phyloP scores from a whole-genome alignment of 352 stramenopile species.

The Halophytophthora polymorphica region DNA sequence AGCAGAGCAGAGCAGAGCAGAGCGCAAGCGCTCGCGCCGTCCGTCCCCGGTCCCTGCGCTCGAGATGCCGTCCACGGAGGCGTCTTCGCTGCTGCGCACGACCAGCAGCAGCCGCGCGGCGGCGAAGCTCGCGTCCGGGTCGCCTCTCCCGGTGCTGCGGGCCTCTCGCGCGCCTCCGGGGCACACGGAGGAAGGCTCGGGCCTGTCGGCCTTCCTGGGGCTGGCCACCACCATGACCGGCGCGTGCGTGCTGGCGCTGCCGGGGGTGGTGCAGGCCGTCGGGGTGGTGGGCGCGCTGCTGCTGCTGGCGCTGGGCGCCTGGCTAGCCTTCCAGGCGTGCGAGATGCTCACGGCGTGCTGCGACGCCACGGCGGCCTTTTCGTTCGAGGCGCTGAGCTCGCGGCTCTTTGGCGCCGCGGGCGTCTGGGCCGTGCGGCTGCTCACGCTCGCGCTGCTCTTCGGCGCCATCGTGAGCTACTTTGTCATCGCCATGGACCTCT shows the following conservation, averaged over 20 bases:
- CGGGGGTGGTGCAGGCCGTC: constrained; percentile 57
- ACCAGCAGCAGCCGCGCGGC: constrained; percentile 21
- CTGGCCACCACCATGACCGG: constrained; percentile 84
- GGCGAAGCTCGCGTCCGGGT: constrained; percentile 8
- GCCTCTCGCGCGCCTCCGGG: constrained; percentile 6
- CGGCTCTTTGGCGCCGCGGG: constrained; percentile 61
- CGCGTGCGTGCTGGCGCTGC: constrained; percentile 74
- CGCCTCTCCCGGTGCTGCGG: constrained; percentile 2
- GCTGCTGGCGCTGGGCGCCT: constrained; percentile 51
- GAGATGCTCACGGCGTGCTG: constrained; percentile 69
- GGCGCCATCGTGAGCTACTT: constrained; percentile 81
- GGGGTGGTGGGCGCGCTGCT: constrained; percentile 47
- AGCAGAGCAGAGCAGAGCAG: too few species aligned
- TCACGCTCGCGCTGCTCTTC: constrained; percentile 76
- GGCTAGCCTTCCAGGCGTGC: constrained; percentile 67
- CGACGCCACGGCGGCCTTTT: constrained; percentile 64
- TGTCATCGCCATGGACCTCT: constrained; percentile 83
- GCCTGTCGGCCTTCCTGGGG: constrained; percentile 71
- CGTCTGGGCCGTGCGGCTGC: constrained; percentile 69
- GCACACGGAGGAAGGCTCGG: constrained; percentile 51
- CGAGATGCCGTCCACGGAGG: constrained; percentile 25
- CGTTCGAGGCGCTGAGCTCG: constrained; percentile 79
- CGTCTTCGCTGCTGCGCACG: constrained; percentile 32
- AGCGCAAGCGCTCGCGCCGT: neutral
- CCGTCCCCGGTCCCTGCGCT: neutral